Evolutionary conservation across 306 rosid species (phyloP).

Genomic region (Lagenaria siceraria): DNA sequence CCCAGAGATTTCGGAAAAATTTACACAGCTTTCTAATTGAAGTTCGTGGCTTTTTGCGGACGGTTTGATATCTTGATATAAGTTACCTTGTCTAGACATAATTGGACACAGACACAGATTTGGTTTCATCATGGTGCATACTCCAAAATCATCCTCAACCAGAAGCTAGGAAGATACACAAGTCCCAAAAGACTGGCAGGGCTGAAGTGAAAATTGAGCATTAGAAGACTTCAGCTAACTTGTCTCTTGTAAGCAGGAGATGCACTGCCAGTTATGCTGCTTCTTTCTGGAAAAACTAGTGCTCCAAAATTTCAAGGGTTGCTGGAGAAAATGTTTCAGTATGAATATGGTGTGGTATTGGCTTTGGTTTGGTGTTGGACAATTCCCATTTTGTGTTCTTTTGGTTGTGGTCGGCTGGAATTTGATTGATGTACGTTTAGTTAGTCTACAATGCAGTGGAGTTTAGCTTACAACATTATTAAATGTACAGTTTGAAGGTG

Average conservation of each 20-base stretch:
- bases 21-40: conserved; percentile 57
- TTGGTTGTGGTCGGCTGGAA: neutral
- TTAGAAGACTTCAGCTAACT: neutral
- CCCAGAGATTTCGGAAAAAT: conserved; percentile 84
- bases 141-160: neutral
- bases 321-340: neutral
- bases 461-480: neutral
- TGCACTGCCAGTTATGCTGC: neutral
- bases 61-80: conserved; percentile 33
- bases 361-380: neutral
- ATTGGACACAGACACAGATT: neutral
- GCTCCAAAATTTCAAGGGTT: neutral
- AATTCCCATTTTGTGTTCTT: neutral
- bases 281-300: neutral
- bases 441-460: neutral
- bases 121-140: neutral
- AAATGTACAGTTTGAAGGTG: neutral
- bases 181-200: neutral
- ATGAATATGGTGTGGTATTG: neutral
- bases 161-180: neutral
- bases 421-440: neutral
- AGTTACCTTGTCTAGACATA: conserved; percentile 23
- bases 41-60: conserved; percentile 77
- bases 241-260: neutral
- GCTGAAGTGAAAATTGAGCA: neutral